phyloP scores from a whole-genome alignment of 164 flowering plant species.

The Liriodendron chinense region DNA sequence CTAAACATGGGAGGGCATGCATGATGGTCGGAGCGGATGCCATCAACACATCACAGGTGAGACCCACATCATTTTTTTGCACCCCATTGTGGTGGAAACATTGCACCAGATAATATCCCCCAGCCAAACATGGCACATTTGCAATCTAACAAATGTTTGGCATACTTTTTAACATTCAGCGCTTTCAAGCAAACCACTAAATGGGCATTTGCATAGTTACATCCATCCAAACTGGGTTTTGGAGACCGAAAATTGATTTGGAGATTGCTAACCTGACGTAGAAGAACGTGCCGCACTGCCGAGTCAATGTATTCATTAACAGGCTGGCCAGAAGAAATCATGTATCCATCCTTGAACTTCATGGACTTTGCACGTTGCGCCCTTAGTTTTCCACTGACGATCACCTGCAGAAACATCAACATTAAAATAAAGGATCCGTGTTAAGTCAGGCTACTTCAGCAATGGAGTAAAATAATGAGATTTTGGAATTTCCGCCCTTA shows the following conservation, averaged over 20 bases:
- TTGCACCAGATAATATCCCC: no score
- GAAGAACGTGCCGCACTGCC: constrained; percentile 80
- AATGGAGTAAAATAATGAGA: background rate
- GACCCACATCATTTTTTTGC: no score
- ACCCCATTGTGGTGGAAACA: no score
- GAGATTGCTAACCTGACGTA: constrained; percentile 54
- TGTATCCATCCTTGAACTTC: constrained; percentile 91
- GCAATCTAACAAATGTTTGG: no score
- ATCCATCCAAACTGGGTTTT: no score
- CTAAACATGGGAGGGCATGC: no score
- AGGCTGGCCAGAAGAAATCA: constrained; percentile 87
- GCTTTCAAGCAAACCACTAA: no score
- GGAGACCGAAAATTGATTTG: background rate
- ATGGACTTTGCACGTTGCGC: constrained; percentile 84
- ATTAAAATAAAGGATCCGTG: background rate
- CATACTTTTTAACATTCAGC: no score
- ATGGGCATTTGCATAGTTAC: no score
- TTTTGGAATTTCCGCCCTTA: background rate
- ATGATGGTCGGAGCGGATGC: no score
- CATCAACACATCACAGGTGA: no score
- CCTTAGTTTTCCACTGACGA: constrained; percentile 81
- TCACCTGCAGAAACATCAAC: constrained; percentile 44
- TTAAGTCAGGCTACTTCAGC: background rate
- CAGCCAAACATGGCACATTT: no score
- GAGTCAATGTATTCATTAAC: constrained; percentile 79